Percentiles rank a stretch among this genome's conserved stretches.
These are phyloP conservation scores for Ramalina intermedia DNA, from an alignment of 495 filamentous ascomycete species.

Conservation along the genomic window DNA sequence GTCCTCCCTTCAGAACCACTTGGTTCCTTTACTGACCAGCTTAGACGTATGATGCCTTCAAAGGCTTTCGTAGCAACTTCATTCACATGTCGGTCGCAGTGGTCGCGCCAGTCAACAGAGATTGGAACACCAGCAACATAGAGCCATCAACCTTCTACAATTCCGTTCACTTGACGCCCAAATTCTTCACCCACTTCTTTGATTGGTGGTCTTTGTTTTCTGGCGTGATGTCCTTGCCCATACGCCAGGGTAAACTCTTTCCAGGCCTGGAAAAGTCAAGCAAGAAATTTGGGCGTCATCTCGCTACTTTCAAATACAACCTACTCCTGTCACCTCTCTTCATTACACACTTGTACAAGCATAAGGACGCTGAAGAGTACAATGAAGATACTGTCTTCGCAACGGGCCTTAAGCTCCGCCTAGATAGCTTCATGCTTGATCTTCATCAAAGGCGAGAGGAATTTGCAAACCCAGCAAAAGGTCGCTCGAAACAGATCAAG, in stretches of 20 bases:
- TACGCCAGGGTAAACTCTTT: constrained; percentile 82
- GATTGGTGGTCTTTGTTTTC: constrained; percentile 96
- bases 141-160: constrained; percentile 81
- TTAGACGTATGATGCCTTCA: constrained; percentile 74
- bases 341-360: constrained; percentile 94
- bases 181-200: constrained; percentile 97
- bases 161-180: constrained; percentile 77
- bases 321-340: constrained; percentile 83
- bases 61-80: constrained; percentile 85
- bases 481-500: constrained; percentile 52
- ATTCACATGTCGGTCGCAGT: constrained; percentile 90
- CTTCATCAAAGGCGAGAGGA: constrained; percentile 89
- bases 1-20: not conserved
- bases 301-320: constrained; percentile 96
- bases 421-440: constrained; percentile 93
- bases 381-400: constrained; percentile 68
- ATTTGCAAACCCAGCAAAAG: constrained; percentile 63
- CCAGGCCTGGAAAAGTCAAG: constrained; percentile 86
- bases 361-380: constrained; percentile 86
- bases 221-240: constrained; percentile 84
- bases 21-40: constrained; percentile 12
- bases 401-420: constrained; percentile 81
- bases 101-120: constrained; percentile 61
- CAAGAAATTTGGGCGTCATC: constrained; percentile 94
- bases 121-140: constrained; percentile 61